Evolutionary conservation across 2,329 filamentous ascomycete genomes (phyloP).

Genomic region (Fusarium phyllophilum): DNA sequence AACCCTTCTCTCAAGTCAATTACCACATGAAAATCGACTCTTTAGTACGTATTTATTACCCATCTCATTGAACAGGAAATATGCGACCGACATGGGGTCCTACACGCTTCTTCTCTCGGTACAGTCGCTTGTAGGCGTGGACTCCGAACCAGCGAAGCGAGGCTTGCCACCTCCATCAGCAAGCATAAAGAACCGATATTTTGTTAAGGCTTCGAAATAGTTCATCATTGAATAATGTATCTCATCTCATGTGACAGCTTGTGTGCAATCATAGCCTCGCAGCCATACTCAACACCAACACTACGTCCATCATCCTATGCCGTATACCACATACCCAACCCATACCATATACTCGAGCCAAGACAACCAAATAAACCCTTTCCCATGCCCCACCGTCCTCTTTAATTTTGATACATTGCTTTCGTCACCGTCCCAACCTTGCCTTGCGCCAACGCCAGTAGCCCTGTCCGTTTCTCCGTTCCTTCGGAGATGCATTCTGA

Average conservation of each 20-base stretch:
- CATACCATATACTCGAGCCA: constrained; percentile 39
- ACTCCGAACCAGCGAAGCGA: background rate
- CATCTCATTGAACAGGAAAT: background rate
- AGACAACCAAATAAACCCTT: constrained; percentile 36
- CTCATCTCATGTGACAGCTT: constrained; percentile 28
- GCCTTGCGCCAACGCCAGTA: constrained; percentile 43
- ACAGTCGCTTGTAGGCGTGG: background rate
- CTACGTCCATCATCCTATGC: constrained; percentile 19
- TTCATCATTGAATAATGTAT: constrained; percentile 30
- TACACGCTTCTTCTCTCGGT: background rate
- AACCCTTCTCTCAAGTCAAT: background rate
- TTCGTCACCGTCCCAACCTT: constrained; percentile 38
- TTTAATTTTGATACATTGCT: constrained; percentile 42
- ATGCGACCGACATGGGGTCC: background rate
- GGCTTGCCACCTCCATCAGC: background rate
- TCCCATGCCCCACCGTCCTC: constrained; percentile 32
- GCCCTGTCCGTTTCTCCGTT: constrained; percentile 21
- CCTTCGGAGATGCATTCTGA: constrained; percentile 29
- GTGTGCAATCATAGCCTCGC: constrained; percentile 20
- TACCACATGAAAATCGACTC: background rate
- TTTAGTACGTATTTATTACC: background rate
- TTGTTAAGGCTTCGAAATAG: constrained; percentile 10
- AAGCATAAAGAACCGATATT: background rate
- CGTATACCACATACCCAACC: constrained; percentile 38
- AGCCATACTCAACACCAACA: constrained; percentile 18